phyloP scores from a whole-genome alignment of 768 basidiomycete species.

The Scleroderma citrinum region DNA sequence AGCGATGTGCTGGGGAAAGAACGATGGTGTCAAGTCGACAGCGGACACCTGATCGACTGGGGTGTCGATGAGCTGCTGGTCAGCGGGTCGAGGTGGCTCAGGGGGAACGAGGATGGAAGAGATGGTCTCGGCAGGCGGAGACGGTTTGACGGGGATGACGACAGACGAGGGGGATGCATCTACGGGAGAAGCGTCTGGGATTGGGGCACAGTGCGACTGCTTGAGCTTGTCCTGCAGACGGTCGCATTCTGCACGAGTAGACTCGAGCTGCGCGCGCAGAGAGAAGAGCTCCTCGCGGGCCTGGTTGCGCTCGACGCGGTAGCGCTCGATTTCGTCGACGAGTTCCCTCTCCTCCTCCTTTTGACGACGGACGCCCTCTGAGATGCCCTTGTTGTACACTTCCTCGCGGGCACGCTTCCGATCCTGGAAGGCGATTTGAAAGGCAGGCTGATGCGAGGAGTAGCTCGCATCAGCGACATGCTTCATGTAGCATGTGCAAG shows the following conservation, averaged over 20 bases:
- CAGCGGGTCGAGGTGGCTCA: conserved; percentile 5
- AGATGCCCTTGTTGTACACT: conserved; percentile 33
- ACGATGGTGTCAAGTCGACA: conserved; percentile 13
- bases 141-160: conserved; percentile 1
- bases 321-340: conserved; percentile 29
- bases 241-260: conserved; percentile 28
- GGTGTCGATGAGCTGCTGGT: conserved; percentile 2
- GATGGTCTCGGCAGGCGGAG: conserved; percentile 4
- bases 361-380: conserved; percentile 37
- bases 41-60: conserved; percentile 11
- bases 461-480: conserved; percentile 36
- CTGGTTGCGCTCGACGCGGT: conserved; percentile 32
- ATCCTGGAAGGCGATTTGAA: conserved; percentile 36
- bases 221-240: conserved; percentile 24
- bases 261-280: conserved; percentile 30
- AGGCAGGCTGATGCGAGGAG: conserved; percentile 31
- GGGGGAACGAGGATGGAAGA: background rate
- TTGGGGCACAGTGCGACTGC: background rate
- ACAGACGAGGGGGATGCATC: conserved; percentile 5
- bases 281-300: conserved; percentile 27
- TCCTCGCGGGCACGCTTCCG: conserved; percentile 35
- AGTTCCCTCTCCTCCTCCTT: conserved; percentile 33
- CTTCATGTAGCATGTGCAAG: conserved; percentile 35
- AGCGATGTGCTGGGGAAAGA: conserved; percentile 17
- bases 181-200: conserved; percentile 3